These are phyloP conservation scores for Albophoma yamanashiensis DNA, from an alignment of 2,329 filamentous ascomycete species.

Conservation along the genomic window DNA sequence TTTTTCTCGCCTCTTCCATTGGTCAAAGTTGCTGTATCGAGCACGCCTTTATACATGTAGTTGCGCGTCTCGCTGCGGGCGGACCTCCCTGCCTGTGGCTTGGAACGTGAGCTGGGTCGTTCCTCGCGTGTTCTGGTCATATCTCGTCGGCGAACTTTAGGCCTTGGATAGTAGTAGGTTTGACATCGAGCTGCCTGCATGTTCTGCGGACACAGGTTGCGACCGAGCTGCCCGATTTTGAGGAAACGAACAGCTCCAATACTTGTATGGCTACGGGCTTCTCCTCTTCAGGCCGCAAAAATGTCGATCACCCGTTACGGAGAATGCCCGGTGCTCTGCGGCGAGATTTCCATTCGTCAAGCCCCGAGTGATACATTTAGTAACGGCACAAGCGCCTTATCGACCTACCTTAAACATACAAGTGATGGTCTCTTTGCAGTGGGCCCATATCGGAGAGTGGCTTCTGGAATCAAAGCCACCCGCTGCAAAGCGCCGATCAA, in stretches of 20 bases:
- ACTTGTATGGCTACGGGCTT: neutral
- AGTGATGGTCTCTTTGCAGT: neutral
- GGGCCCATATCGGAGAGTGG: neutral
- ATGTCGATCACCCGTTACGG: neutral
- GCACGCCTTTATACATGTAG: too few relatives aligned
- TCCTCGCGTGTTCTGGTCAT: neutral
- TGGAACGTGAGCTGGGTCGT: neutral
- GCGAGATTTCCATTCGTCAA: neutral
- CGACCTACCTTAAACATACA: neutral
- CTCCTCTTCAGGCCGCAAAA: neutral
- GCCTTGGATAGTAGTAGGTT: neutral
- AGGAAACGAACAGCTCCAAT: neutral
- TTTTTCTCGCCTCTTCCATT: neutral
- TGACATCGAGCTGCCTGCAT: neutral
- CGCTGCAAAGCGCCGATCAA: neutral
- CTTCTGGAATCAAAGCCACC: neutral
- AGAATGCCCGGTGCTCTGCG: neutral
- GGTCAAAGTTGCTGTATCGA: neutral
- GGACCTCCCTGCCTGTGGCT: neutral
- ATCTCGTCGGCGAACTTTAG: neutral
- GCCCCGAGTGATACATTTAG: neutral
- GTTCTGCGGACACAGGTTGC: neutral
- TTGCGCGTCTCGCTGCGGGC: neutral
- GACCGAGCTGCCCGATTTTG: neutral
- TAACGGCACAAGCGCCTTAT: neutral